These are phyloP conservation scores for Diplodia scrobiculata DNA, from an alignment of 2,329 filamentous ascomycete species.

Conservation along the genomic window DNA sequence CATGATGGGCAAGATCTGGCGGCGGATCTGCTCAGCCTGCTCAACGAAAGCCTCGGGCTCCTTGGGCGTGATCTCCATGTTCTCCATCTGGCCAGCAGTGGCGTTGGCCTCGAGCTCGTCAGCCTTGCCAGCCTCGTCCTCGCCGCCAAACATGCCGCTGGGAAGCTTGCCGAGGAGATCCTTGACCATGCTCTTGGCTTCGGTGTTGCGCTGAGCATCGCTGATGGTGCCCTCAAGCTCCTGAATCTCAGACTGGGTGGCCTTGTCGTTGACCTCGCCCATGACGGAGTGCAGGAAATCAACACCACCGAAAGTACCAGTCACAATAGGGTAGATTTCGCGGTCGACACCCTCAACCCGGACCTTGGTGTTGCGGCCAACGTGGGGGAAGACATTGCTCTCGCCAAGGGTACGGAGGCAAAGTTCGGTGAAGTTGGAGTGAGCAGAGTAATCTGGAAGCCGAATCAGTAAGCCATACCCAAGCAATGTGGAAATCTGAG, in stretches of 20 bases:
- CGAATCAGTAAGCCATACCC: neutral
- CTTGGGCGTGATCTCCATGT: conserved; percentile 71
- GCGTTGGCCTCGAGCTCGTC: conserved; percentile 79
- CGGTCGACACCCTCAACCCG: conserved; percentile 66
- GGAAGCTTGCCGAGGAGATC: conserved; percentile 81
- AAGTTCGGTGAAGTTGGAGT: conserved; percentile 90
- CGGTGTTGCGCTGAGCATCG: conserved; percentile 60
- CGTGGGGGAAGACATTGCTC: conserved; percentile 79
- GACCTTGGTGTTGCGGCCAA: conserved; percentile 73
- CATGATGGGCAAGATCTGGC: conserved; percentile 84
- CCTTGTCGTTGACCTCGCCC: conserved; percentile 78
- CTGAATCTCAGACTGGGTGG: conserved; percentile 87
- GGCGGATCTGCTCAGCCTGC: conserved; percentile 72
- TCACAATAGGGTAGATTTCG: conserved; percentile 78
- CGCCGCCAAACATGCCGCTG: conserved; percentile 71
- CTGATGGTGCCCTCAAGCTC: conserved; percentile 82
- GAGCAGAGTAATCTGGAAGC: conserved; percentile 75
- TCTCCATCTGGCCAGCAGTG: conserved; percentile 71
- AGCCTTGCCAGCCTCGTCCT: conserved; percentile 71
- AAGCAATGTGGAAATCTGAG: neutral
- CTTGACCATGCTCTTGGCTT: conserved; percentile 73
- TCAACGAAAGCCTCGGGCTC: conserved; percentile 80
- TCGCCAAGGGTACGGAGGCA: conserved; percentile 86
- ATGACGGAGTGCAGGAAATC: conserved; percentile 91
- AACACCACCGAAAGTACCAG: conserved; percentile 91